A percentile compares a stretch with the other conserved stretches of the same genome.
These are phyloP conservation scores for Ogataea dorogensis DNA, from an alignment of 805 yeast genomes.

Conservation along the genomic window DNA sequence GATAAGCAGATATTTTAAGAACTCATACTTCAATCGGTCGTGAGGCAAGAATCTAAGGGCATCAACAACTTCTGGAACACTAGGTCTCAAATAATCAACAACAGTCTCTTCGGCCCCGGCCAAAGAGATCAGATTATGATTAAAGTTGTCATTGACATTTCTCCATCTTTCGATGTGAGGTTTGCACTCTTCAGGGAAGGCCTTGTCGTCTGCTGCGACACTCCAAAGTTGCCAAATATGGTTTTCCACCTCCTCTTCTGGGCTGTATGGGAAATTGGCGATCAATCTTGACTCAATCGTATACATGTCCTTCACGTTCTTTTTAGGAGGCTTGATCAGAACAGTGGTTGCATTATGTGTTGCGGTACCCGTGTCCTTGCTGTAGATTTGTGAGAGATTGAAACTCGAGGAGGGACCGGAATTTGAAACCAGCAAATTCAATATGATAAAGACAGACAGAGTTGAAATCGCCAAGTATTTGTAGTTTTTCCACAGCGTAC, in stretches of 20 bases:
- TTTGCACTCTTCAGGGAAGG: slow-evolving; percentile 32
- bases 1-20: slow-evolving; percentile 51
- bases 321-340: slow-evolving; percentile 23
- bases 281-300: slow-evolving; percentile 31
- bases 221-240: slow-evolving; percentile 34
- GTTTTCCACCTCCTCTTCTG: slow-evolving; percentile 27
- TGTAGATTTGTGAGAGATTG: slow-evolving; percentile 19
- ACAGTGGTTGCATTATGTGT: slow-evolving; percentile 15
- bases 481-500: slow-evolving; percentile 23
- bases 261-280: slow-evolving; percentile 31
- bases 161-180: slow-evolving; percentile 36
- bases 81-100: slow-evolving; percentile 27
- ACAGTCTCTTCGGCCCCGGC: slow-evolving; percentile 31
- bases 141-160: slow-evolving; percentile 29
- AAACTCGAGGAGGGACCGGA: slow-evolving; percentile 15
- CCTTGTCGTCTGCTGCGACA: slow-evolving; percentile 27
- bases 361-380: slow-evolving; percentile 19
- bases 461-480: slow-evolving; percentile 24
- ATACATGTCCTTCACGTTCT: slow-evolving; percentile 30
- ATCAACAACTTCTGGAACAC: slow-evolving; percentile 50
- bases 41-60: slow-evolving; percentile 52
- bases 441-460: slow-evolving; percentile 21
- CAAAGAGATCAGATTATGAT: slow-evolving; percentile 31
- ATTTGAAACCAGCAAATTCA: slow-evolving; percentile 20
- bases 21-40: slow-evolving; percentile 48